phyloP scores from a whole-genome alignment of 805 yeast species.

The Teunomyces aglyptinius region DNA sequence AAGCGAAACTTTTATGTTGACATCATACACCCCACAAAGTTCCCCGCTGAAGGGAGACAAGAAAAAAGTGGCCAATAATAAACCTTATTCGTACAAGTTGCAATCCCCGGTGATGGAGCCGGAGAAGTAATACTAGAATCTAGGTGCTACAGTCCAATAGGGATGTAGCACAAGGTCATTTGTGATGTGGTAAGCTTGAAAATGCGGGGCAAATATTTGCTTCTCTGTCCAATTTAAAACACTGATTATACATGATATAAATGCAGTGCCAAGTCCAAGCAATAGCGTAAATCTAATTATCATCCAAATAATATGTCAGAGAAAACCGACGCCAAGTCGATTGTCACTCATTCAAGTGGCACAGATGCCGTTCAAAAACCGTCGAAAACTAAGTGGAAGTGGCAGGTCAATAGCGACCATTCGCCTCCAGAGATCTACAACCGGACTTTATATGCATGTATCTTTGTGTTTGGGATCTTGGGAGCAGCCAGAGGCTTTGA shows the following conservation, averaged over 20 bases:
- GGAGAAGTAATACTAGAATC: neutral
- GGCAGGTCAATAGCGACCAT: constrained; percentile 14
- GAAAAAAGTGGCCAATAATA: neutral
- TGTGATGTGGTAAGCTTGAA: neutral
- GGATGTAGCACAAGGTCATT: neutral
- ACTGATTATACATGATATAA: neutral
- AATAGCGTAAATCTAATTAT: neutral
- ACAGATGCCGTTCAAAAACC: neutral
- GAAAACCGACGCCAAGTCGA: neutral
- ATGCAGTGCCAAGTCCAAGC: neutral
- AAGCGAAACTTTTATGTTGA: no score
- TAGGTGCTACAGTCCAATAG: neutral
- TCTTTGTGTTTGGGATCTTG: constrained; percentile 21
- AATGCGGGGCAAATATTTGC: neutral
- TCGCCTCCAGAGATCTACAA: constrained; percentile 22
- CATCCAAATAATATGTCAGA: neutral
- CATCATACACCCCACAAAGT: neutral
- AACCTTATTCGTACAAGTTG: neutral
- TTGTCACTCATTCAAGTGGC: neutral
- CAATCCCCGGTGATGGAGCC: neutral
- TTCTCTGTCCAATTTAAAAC: neutral
- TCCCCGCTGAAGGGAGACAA: neutral
- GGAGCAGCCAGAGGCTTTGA: constrained; percentile 25
- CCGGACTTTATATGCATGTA: constrained; percentile 18
- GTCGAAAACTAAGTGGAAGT: constrained; percentile 13